These are phyloP conservation scores for Amaranthus tricolor DNA, from an alignment of 179 eudicot genomes.

Conservation along the genomic window DNA sequence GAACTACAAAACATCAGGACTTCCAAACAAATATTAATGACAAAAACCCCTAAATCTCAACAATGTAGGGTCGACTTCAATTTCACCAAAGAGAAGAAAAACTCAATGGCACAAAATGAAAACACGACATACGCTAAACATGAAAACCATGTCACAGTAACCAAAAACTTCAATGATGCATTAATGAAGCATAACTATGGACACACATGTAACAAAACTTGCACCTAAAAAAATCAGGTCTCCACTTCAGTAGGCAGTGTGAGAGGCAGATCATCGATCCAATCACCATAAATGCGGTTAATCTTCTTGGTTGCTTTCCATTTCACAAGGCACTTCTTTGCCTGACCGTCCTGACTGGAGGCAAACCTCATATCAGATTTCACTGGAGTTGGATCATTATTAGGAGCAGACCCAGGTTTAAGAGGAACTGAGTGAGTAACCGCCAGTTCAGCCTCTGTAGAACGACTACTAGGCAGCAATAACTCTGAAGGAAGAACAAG, in stretches of 20 bases:
- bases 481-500: slow-evolving; percentile 22
- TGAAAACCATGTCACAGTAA: neutral
- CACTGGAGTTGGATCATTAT: slow-evolving; percentile 25
- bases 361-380: slow-evolving; percentile 23
- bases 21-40: neutral
- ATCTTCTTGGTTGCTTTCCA: slow-evolving; percentile 55
- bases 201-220: slow-evolving; percentile 13
- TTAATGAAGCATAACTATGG: slow-evolving; percentile 14
- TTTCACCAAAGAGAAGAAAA: neutral
- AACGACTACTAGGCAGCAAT: slow-evolving; percentile 29
- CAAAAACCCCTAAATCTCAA: neutral
- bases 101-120: neutral
- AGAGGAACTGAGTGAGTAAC: slow-evolving; percentile 14
- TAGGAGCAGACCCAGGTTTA: slow-evolving; percentile 29
- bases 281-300: slow-evolving; percentile 64
- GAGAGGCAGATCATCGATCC: slow-evolving; percentile 60
- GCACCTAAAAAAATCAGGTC: slow-evolving; percentile 13
- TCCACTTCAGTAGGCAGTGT: slow-evolving; percentile 33
- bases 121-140: neutral
- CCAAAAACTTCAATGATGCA: slow-evolving; percentile 14
- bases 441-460: slow-evolving; percentile 32
- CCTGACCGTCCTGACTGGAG: slow-evolving; percentile 32
- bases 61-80: too few species aligned
- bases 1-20: neutral
- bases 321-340: slow-evolving; percentile 38